These are phyloP conservation scores for Zoysia matrella DNA, from an alignment of 202 grass and related monocot genomes.

Conservation along the genomic window DNA sequence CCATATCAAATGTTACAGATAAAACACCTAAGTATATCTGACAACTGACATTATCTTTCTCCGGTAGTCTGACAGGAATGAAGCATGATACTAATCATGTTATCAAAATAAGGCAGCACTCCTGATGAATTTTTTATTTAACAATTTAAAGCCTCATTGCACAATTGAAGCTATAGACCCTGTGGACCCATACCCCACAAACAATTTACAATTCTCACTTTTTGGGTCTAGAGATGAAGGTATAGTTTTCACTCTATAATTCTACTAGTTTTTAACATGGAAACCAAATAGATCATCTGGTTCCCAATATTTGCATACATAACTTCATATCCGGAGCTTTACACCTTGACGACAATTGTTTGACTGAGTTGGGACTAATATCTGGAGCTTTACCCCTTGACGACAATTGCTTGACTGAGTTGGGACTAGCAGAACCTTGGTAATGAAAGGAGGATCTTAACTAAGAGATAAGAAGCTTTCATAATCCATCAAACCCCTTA, in stretches of 20 bases:
- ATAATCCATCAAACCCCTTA: not conserved
- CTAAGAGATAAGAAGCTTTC: not conserved
- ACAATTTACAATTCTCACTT: not conserved
- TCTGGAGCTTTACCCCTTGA: too few species aligned
- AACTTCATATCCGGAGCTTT: not conserved
- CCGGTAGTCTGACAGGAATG: not conserved
- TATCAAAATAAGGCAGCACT: not conserved
- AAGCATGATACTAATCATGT: too few species aligned
- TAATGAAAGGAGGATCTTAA: not conserved
- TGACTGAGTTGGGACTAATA: too few species aligned
- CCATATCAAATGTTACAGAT: too few species aligned
- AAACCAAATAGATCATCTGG: not conserved
- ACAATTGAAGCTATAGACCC: too few species aligned
- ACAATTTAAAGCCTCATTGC: too few species aligned
- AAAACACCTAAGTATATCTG: not conserved
- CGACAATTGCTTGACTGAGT: not conserved
- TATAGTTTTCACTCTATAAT: not conserved
- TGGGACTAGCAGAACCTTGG: not conserved
- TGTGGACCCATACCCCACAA: not conserved
- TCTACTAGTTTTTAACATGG: not conserved
- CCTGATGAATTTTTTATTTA: too few species aligned
- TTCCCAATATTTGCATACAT: not conserved
- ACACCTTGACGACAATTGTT: not conserved
- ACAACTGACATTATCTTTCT: not conserved
- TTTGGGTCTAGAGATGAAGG: not conserved